These are phyloP conservation scores for Scheffersomyces coipomensis DNA, from an alignment of 805 yeast species.

Conservation along the genomic window DNA sequence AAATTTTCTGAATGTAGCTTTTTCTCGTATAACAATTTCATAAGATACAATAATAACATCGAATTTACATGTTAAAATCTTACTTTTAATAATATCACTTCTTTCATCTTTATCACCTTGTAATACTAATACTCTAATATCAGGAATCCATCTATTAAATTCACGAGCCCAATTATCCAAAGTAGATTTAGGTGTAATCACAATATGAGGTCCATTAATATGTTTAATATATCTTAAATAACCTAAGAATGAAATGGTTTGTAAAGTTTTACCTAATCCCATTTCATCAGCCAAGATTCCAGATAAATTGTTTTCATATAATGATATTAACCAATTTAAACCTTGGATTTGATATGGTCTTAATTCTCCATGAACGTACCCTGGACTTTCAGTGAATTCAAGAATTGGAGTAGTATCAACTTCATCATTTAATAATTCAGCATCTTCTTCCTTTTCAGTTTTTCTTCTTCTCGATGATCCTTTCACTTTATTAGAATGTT, in stretches of 20 bases:
- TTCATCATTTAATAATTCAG: constrained; percentile 64
- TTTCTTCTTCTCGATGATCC: constrained; percentile 50
- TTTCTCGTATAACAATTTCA: constrained; percentile 76
- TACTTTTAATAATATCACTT: constrained; percentile 48
- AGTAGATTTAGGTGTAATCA: constrained; percentile 78
- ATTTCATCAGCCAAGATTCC: constrained; percentile 85
- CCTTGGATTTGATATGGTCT: constrained; percentile 82
- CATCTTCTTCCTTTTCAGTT: constrained; percentile 79
- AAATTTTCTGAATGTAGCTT: constrained; percentile 61
- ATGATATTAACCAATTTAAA: constrained; percentile 70
- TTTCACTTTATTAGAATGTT: constrained; percentile 1
- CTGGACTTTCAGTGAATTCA: constrained; percentile 53
- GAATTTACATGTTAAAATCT: constrained; percentile 58
- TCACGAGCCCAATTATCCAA: constrained; percentile 81
- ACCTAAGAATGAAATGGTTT: constrained; percentile 75
- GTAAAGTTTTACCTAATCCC: constrained; percentile 83
- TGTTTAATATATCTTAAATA: constrained; percentile 62
- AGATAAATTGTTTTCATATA: constrained; percentile 65
- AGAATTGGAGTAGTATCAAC: constrained; percentile 30
- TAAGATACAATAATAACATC: constrained; percentile 73
- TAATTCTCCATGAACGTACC: constrained; percentile 54
- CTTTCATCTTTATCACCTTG: constrained; percentile 77
- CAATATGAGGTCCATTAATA: constrained; percentile 69
- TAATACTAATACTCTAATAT: constrained; percentile 63
- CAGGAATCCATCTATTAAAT: constrained; percentile 78